These are phyloP conservation scores for Corynespora cassiicola DNA, from an alignment of 2,329 filamentous ascomycete genomes.

Conservation along the genomic window DNA sequence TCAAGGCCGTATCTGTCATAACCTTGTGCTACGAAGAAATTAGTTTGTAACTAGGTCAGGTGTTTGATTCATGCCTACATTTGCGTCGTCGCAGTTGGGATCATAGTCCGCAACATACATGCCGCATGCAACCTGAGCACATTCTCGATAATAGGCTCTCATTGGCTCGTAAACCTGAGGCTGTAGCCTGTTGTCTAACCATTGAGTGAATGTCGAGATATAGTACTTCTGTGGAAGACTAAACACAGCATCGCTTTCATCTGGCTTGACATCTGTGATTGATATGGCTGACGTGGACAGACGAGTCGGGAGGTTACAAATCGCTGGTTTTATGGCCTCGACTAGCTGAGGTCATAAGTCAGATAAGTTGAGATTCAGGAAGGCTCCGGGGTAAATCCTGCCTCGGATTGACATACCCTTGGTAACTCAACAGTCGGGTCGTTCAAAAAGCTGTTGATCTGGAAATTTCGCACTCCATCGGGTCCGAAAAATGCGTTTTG, in stretches of 20 bases:
- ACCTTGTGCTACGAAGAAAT: conserved; percentile 6
- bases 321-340: conserved; percentile 11
- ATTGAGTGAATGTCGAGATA: conserved; percentile 15
- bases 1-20: conserved; percentile 12
- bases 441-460: conserved; percentile 15
- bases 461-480: conserved; percentile 10
- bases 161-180: conserved; percentile 9
- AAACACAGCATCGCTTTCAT: conserved; percentile 13
- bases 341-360: conserved; percentile 5
- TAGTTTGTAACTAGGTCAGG: background rate
- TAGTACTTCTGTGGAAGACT: conserved; percentile 22
- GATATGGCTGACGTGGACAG: conserved; percentile 11
- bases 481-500: conserved; percentile 8
- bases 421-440: conserved; percentile 7
- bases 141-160: conserved; percentile 4
- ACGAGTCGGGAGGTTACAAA: conserved; percentile 10
- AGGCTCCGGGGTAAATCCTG: too few relatives aligned
- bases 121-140: conserved; percentile 8
- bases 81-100: conserved; percentile 5
- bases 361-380: background rate
- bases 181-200: conserved; percentile 11
- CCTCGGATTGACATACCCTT: conserved; percentile 2
- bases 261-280: conserved; percentile 12
- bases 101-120: conserved; percentile 21
- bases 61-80: conserved; percentile 4